These are phyloP conservation scores for Herpetospermum pedunculosum DNA, from an alignment of 306 rosid species.

Conservation along the genomic window DNA sequence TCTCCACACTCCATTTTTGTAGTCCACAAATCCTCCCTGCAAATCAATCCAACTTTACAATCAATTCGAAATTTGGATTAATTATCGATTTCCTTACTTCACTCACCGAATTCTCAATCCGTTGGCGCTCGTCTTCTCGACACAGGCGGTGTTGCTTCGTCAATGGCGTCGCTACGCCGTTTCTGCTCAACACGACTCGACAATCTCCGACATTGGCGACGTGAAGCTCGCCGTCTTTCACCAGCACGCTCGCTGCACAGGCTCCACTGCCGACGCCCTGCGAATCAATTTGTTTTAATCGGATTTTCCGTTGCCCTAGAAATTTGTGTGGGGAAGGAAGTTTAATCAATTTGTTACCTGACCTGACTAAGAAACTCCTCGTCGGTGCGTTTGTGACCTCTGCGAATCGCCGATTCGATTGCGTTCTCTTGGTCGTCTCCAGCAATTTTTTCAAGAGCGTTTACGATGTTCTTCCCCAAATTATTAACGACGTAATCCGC, in stretches of 20 bases:
- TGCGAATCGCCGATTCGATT: constrained; percentile 18
- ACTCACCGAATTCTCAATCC: constrained; percentile 24
- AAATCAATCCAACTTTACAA: not conserved
- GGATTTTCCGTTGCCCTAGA: not conserved
- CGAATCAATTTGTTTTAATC: not conserved
- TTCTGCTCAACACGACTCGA: constrained; percentile 25
- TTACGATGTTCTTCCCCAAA: constrained; percentile 27
- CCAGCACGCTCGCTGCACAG: constrained; percentile 26
- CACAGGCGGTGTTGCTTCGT: constrained; percentile 24
- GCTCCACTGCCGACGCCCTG: constrained; percentile 37
- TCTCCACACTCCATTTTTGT: constrained; percentile 32
- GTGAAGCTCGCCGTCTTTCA: constrained; percentile 21
- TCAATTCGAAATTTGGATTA: too few species aligned
- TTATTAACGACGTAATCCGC: constrained; percentile 27
- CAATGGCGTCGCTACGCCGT: constrained; percentile 19
- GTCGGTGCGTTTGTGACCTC: constrained; percentile 26
- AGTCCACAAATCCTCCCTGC: constrained; percentile 35
- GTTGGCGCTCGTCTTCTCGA: constrained; percentile 28
- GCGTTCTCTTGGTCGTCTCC: constrained; percentile 11
- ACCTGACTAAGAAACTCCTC: constrained; percentile 29
- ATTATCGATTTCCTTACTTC: too few species aligned
- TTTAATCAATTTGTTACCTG: not conserved
- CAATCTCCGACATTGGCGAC: constrained; percentile 35
- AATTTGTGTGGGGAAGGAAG: not conserved
- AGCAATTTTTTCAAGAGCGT: constrained; percentile 2